A percentile compares a stretch with the other conserved stretches of the same genome.
These are phyloP conservation scores for Podila epicladia DNA, from an alignment of 192 early-diverging fungal genomes.

Conservation along the genomic window DNA sequence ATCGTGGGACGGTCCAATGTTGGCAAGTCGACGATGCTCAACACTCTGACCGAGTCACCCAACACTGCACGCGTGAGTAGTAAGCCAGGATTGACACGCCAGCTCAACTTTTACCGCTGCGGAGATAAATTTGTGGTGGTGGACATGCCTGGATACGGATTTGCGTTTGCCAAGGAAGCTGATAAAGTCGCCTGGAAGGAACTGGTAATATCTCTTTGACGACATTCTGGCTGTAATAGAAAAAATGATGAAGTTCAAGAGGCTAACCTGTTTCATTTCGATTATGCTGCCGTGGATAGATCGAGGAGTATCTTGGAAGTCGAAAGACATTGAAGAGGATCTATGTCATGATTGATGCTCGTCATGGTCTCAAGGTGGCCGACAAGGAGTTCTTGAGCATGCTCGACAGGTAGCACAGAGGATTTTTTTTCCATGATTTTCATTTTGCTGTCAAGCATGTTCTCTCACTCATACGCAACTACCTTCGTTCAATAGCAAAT, in stretches of 20 bases:
- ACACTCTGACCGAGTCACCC: conserved; percentile 67
- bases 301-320: conserved; percentile 69
- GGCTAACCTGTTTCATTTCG: background rate
- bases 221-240: conserved; percentile 1
- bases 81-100: conserved; percentile 82
- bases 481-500: conserved; percentile 30
- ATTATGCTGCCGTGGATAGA: conserved; percentile 50
- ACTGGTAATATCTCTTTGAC: conserved; percentile 51
- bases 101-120: conserved; percentile 82
- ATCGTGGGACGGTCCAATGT: conserved; percentile 78
- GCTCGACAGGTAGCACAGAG: conserved; percentile 54
- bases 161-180: conserved; percentile 79
- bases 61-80: conserved; percentile 71
- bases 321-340: conserved; percentile 68
- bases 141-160: conserved; percentile 88
- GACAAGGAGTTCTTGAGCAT: conserved; percentile 64
- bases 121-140: conserved; percentile 70
- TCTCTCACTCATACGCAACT: background rate
- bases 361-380: conserved; percentile 72
- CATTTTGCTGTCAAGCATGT: background rate
- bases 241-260: background rate
- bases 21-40: conserved; percentile 82
- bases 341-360: conserved; percentile 80
- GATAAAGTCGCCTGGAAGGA: conserved; percentile 62
- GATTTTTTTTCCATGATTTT: background rate